phyloP scores from a whole-genome alignment of 768 basidiomycete genomes.

The Sporobolomyces phaffii region DNA sequence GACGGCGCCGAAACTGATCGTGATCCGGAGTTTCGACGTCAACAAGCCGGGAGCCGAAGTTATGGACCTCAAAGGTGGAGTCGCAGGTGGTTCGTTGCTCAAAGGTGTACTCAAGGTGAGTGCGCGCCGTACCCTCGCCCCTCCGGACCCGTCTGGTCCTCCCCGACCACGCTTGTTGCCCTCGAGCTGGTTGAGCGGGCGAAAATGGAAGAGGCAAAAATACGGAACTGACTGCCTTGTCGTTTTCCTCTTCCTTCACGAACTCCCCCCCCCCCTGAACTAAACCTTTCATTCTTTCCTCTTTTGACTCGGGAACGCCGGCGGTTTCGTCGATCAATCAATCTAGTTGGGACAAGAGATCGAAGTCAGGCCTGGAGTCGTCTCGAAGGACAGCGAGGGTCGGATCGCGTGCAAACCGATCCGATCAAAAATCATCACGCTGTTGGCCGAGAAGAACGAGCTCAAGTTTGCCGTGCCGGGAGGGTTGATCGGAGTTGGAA shows the following conservation, averaged over 20 bases:
- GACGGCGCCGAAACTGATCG: slow-evolving; percentile 85
- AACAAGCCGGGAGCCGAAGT: slow-evolving; percentile 98
- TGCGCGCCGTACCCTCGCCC: too few species aligned
- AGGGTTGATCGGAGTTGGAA: slow-evolving; percentile 96
- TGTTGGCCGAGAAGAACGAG: slow-evolving; percentile 92
- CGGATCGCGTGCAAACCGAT: slow-evolving; percentile 89
- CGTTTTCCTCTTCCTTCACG: not conserved
- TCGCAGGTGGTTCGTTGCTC: slow-evolving; percentile 93
- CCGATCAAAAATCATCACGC: slow-evolving; percentile 78
- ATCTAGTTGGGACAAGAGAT: slow-evolving; percentile 72
- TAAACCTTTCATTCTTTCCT: not conserved
- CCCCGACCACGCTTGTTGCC: too few species aligned
- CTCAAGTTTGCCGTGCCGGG: slow-evolving; percentile 93
- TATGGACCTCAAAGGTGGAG: slow-evolving; percentile 94
- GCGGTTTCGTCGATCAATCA: not conserved
- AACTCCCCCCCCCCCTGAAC: too few species aligned
- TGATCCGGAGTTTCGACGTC: slow-evolving; percentile 98
- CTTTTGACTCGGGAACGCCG: not conserved
- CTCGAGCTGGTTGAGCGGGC: too few species aligned
- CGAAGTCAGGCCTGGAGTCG: slow-evolving; percentile 93
- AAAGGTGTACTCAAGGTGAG: slow-evolving; percentile 70
- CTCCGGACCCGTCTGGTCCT: too few species aligned
- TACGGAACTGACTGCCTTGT: not conserved
- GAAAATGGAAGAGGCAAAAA: too few species aligned
- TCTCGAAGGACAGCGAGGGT: slow-evolving; percentile 87